A percentile compares a stretch with the other conserved stretches of the same genome.
phyloP scores from a whole-genome alignment of 108 stramenopile genomes.

The Cyclotella kingstonii region DNA sequence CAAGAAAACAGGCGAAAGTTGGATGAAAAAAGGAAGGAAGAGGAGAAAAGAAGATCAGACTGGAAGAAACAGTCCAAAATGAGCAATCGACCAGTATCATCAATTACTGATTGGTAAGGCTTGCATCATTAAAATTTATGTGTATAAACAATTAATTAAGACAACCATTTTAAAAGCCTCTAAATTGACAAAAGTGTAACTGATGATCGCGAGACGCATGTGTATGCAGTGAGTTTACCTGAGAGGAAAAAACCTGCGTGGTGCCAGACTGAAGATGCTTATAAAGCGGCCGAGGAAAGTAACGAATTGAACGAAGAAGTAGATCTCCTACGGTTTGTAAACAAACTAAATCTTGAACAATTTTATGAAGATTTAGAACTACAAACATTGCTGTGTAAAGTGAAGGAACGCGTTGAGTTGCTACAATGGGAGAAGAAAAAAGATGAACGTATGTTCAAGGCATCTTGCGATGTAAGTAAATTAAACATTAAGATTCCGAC shows the following conservation, averaged over 20 bases:
- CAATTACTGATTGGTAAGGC: conserved; percentile 5
- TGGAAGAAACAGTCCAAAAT: conserved; percentile 39
- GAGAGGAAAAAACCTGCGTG: conserved; percentile 69
- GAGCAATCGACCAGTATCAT: conserved; percentile 11
- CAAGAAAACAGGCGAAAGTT: conserved; percentile 22
- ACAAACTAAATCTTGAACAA: conserved; percentile 74
- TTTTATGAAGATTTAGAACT: conserved; percentile 80
- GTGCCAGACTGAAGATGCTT: conserved; percentile 69
- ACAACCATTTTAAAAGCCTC: too few relatives aligned
- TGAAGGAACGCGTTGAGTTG: conserved; percentile 43
- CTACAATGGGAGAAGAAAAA: conserved; percentile 46
- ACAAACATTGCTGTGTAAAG: conserved; percentile 41
- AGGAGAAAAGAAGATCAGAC: conserved; percentile 20
- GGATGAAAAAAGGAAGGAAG: conserved; percentile 37
- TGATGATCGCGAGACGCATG: too few relatives aligned
- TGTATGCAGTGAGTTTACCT: too few relatives aligned
- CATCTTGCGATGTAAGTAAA: conserved; percentile 33
- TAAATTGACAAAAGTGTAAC: too few relatives aligned
- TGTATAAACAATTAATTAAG: too few relatives aligned
- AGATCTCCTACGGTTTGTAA: conserved; percentile 74
- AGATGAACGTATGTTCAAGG: conserved; percentile 41
- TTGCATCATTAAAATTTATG: too few relatives aligned
- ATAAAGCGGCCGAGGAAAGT: conserved; percentile 32
- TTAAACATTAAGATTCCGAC: neutral
- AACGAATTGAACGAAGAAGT: conserved; percentile 55